Evolutionary conservation across 2,329 filamentous ascomycete species (phyloP), one percentile per base, ranked within the genome.

Genomic region (Akanthomyces uredinophilus): DNA sequence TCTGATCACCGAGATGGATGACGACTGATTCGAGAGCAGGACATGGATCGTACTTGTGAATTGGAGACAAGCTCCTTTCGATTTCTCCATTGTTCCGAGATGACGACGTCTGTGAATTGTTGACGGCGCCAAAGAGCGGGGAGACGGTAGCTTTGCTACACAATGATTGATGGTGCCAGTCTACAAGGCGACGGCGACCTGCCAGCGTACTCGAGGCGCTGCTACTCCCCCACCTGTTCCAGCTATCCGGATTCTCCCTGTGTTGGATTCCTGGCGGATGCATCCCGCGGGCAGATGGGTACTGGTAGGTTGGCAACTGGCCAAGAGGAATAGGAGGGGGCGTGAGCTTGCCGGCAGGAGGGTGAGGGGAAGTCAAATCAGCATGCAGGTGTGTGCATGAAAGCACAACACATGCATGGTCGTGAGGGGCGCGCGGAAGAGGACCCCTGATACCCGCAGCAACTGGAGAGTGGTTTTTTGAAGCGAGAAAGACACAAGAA

Each of bases 191-290:
- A 6, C 11, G n/a, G 43, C 43, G 10, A 4, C 49, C 49, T 29
- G 37, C 8, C 52, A 55, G 7, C 20, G 37, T 44, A 55, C 52
- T 43, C 37, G 37, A 55, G 37, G 10, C 22, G 22, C 24, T 47
- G 54, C 47, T 37, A 14, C 27, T 18, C 27, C 54, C 54, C 54
- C 54, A 57, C 54, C 22, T 35, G 54, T 57, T 29, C 47, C 47
- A 29, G 27, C 24, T 29, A 50, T 32, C 47, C 47, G 47, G 47
- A 50, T 32, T 50, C 2, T 50, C 24, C 20, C 16, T 35, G 22
- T 14, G 29, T 22, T n/a, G 6, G 20, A 49, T 14, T 56, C 35
- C 35, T 49, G 44, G 43, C 10, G 20, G 35, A 53, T 24, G 20
- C 41, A 20, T 57, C n/a, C n/a, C 41, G 11, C 13, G 24, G n/a